Evolutionary conservation across 2,329 filamentous ascomycete species (phyloP).

Genomic region (Thielaviopsis euricoi): DNA sequence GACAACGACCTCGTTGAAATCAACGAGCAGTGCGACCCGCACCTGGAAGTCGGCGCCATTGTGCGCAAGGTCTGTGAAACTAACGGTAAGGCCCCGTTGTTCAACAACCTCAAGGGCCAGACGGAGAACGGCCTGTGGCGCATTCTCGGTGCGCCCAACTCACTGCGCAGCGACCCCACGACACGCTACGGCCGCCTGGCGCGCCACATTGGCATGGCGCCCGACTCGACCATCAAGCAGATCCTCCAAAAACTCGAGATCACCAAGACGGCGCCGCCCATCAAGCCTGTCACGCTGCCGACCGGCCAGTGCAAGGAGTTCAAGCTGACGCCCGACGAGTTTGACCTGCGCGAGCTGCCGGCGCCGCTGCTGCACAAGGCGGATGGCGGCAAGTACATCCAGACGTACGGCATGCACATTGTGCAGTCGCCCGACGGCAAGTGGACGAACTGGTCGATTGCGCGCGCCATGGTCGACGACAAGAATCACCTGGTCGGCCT

Average conservation of each 20-base stretch:
- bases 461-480: conserved; percentile 29
- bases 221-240: conserved; percentile 20
- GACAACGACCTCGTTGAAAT: conserved; percentile 30
- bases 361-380: conserved; percentile 25
- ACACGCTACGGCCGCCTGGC: conserved; percentile 26
- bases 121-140: conserved; percentile 28
- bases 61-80: conserved; percentile 28
- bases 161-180: conserved; percentile 19
- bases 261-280: conserved; percentile 19
- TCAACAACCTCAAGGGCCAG: conserved; percentile 32
- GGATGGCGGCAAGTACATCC: conserved; percentile 33
- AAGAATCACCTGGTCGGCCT: conserved; percentile 24
- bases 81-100: conserved; percentile 30
- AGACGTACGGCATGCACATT: conserved; percentile 33
- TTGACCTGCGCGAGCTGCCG: conserved; percentile 27
- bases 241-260: conserved; percentile 26
- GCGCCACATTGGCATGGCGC: conserved; percentile 24
- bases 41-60: conserved; percentile 31
- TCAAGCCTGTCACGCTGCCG: conserved; percentile 19
- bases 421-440: conserved; percentile 26
- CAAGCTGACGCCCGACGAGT: conserved; percentile 20
- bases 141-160: conserved; percentile 28
- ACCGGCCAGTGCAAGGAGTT: conserved; percentile 28
- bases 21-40: conserved; percentile 24
- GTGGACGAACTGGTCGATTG: conserved; percentile 33